These are phyloP conservation scores for Malassezia japonica DNA, from an alignment of 1,284 basidiomycete genomes.

Conservation along the genomic window DNA sequence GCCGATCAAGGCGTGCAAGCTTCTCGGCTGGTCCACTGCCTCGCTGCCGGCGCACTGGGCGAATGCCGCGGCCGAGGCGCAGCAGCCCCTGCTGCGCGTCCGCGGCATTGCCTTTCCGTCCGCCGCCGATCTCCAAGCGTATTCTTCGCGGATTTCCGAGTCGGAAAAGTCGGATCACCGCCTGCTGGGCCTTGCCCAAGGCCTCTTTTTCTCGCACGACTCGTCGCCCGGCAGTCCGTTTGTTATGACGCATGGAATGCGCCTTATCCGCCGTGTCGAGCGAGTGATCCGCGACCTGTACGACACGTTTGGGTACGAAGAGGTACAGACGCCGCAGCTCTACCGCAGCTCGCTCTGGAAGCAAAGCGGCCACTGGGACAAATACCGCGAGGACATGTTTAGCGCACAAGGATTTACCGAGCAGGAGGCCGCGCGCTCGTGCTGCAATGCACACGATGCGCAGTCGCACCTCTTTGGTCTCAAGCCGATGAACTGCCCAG, in stretches of 20 bases:
- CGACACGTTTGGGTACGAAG: slow-evolving; percentile 42
- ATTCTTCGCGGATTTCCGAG: slow-evolving; percentile 2
- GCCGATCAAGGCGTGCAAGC: slow-evolving; percentile 16
- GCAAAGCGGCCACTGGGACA: slow-evolving; percentile 45
- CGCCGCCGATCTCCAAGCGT: slow-evolving; percentile 11
- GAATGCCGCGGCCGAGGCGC: neutral
- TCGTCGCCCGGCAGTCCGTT: slow-evolving; percentile 45
- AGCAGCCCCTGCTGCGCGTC: slow-evolving; percentile 15
- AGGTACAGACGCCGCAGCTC: slow-evolving; percentile 44
- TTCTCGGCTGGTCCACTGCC: slow-evolving; percentile 17
- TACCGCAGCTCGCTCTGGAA: slow-evolving; percentile 42
- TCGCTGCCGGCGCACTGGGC: neutral
- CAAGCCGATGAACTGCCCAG: slow-evolving; percentile 48
- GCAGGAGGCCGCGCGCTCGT: slow-evolving; percentile 6
- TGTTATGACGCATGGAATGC: slow-evolving; percentile 45
- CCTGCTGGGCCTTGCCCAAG: slow-evolving; percentile 30
- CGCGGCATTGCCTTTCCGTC: slow-evolving; percentile 21
- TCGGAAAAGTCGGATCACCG: slow-evolving; percentile 29
- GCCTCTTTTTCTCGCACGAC: slow-evolving; percentile 43
- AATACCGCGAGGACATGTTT: slow-evolving; percentile 48
- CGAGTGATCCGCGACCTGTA: slow-evolving; percentile 45
- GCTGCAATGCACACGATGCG: slow-evolving; percentile 20
- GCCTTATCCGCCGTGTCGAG: slow-evolving; percentile 35
- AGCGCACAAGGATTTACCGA: slow-evolving; percentile 36
- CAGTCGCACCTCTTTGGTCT: slow-evolving; percentile 26